A percentile compares a stretch with the other conserved stretches of the same genome.
These are phyloP conservation scores for Hypoxylon cercidicola DNA, from an alignment of 495 filamentous ascomycete genomes.

Conservation along the genomic window DNA sequence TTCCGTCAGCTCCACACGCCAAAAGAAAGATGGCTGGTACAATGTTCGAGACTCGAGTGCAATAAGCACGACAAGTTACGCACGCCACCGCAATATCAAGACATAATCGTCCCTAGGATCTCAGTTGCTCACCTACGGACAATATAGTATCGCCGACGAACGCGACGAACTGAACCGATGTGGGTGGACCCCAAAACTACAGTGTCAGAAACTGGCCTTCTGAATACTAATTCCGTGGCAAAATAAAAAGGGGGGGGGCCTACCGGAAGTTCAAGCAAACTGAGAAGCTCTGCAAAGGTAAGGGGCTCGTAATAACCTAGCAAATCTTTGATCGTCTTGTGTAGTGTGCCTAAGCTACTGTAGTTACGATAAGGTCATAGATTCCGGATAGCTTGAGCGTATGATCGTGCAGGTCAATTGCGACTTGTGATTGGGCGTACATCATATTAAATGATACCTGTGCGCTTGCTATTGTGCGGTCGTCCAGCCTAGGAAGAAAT, in stretches of 20 bases:
- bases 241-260: too few species aligned
- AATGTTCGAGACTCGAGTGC: not conserved
- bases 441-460: slow-evolving; percentile 10
- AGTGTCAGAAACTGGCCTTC: too few species aligned
- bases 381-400: not conserved
- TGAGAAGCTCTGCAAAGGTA: slow-evolving; percentile 12
- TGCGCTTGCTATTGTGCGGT: not conserved
- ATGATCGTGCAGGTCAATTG: not conserved
- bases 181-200: not conserved
- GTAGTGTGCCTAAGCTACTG: too few species aligned
- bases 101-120: not conserved
- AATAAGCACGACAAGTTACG: slow-evolving; percentile 17
- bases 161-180: not conserved
- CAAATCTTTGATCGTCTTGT: not conserved
- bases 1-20: slow-evolving; percentile 10
- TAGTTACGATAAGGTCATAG: not conserved
- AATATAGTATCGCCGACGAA: not conserved
- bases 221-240: too few species aligned
- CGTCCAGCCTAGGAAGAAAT: slow-evolving; percentile 11
- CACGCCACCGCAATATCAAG: not conserved
- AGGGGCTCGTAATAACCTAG: slow-evolving; percentile 2
- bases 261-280: too few species aligned
- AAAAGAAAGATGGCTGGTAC: slow-evolving; percentile 12
- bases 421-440: not conserved
- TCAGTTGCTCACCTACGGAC: not conserved